A percentile compares a stretch with the other conserved stretches of the same genome.
phyloP scores from a whole-genome alignment of 1,284 basidiomycete species.

The Ceratobasidium papillatum region DNA sequence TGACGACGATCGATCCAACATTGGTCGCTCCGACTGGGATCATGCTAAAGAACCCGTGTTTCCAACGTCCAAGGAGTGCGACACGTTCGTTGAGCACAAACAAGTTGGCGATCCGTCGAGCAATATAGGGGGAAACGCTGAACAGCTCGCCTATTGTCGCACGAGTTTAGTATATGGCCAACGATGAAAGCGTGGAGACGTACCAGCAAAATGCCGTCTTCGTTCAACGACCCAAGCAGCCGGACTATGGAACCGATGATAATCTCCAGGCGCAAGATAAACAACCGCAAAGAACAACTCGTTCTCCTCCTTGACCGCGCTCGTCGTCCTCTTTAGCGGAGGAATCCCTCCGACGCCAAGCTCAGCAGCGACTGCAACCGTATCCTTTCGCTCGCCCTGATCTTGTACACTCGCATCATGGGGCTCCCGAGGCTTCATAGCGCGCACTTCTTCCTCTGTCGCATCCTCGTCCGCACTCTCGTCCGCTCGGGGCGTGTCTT shows the following conservation, averaged over 20 bases:
- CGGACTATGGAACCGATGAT: constrained; percentile 97
- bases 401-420: constrained; percentile 19
- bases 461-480: constrained; percentile 44
- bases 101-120: constrained; percentile 87
- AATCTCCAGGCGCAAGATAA: constrained; percentile 98
- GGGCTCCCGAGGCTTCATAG: constrained; percentile 11
- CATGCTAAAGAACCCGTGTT: constrained; percentile 96
- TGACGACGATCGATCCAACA: constrained; percentile 95
- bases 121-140: constrained; percentile 96
- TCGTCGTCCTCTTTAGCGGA: constrained; percentile 47
- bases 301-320: constrained; percentile 72
- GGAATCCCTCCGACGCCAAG: constrained; percentile 61
- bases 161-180: not conserved
- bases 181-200: constrained; percentile 45
- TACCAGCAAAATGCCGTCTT: constrained; percentile 91
- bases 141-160: constrained; percentile 80
- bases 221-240: constrained; percentile 98
- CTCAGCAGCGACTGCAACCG: constrained; percentile 64
- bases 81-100: constrained; percentile 99
- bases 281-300: constrained; percentile 93
- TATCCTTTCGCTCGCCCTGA: constrained; percentile 3
- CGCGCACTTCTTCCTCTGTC: constrained; percentile 29
- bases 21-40: constrained; percentile 98
- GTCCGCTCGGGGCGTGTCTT: constrained; percentile 45
- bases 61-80: constrained; percentile 95